A percentile compares a stretch with the other conserved stretches of the same genome.
Evolutionary conservation across 805 yeast genomes (phyloP).

Genomic region (Cyberlindnera mrakii): DNA sequence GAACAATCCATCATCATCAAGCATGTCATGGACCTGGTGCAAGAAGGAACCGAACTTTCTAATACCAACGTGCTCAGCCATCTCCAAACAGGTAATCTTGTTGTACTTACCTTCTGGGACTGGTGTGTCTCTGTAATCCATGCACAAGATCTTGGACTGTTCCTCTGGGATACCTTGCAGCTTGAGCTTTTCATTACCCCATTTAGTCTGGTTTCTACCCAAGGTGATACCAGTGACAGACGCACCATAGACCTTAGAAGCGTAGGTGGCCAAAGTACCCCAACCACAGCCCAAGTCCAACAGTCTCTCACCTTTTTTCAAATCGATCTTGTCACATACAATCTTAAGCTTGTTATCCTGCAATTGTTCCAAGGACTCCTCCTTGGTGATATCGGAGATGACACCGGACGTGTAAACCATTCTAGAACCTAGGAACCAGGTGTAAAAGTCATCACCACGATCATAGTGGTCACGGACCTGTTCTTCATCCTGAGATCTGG

Average conservation of each 20-base stretch:
- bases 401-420: conserved; percentile 91
- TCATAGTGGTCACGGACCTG: conserved; percentile 94
- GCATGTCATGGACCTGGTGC: conserved; percentile 75
- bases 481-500: conserved; percentile 92
- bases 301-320: conserved; percentile 65
- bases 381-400: conserved; percentile 60
- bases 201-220: conserved; percentile 85
- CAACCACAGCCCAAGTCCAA: conserved; percentile 93
- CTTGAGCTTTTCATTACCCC: conserved; percentile 70
- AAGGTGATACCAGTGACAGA: conserved; percentile 83
- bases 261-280: conserved; percentile 88
- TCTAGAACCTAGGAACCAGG: conserved; percentile 92
- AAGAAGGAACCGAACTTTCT: conserved; percentile 73
- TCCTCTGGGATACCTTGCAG: conserved; percentile 59
- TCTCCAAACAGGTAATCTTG: conserved; percentile 86
- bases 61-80: conserved; percentile 96
- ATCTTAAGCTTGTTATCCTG: conserved; percentile 87
- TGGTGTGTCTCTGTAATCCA: conserved; percentile 90
- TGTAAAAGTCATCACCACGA: conserved; percentile 92
- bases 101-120: conserved; percentile 62
- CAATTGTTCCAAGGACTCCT: conserved; percentile 70
- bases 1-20: conserved; percentile 88
- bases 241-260: conserved; percentile 79
- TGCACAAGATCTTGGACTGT: conserved; percentile 76
- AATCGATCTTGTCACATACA: conserved; percentile 81